Evolutionary conservation across 2,329 filamentous ascomycete genomes (phyloP).

Genomic region (Colletotrichum nymphaeae): DNA sequence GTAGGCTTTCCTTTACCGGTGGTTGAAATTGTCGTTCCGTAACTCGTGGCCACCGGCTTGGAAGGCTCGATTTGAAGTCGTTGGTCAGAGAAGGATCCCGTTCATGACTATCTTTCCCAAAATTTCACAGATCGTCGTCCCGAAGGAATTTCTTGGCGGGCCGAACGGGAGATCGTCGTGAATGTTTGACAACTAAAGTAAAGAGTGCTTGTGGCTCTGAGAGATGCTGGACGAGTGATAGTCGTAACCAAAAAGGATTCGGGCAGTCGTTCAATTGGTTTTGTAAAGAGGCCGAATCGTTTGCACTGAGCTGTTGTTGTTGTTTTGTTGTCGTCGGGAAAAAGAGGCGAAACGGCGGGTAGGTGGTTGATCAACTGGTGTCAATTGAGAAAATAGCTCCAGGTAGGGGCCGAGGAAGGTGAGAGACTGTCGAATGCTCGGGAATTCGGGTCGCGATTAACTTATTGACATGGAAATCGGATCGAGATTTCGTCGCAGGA

Average conservation of each 20-base stretch:
- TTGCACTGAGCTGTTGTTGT: neutral
- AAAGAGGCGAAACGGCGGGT: constrained; percentile 30
- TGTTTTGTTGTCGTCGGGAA: neutral
- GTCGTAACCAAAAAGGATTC: constrained; percentile 47
- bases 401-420: constrained; percentile 16
- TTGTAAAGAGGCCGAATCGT: neutral
- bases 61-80: constrained; percentile 5
- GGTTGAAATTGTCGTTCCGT: neutral
- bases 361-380: constrained; percentile 37
- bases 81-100: constrained; percentile 11
- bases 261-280: constrained; percentile 38
- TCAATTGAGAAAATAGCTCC: constrained; percentile 33
- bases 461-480: neutral
- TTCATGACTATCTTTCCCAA: constrained; percentile 25
- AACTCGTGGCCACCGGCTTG: neutral
- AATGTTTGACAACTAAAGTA: constrained; percentile 5
- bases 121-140: neutral
- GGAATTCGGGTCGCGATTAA: constrained; percentile 9
- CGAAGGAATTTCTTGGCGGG: neutral
- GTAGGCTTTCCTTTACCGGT: neutral
- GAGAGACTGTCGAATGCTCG: constrained; percentile 9
- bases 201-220: constrained; percentile 37
- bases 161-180: neutral
- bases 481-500: constrained; percentile 8
- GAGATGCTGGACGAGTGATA: constrained; percentile 43